Percentiles rank a stretch among this genome's conserved stretches.
Conservation (phyloP, 768 basidiomycete species). For the Tulasnella sp. region DNA sequence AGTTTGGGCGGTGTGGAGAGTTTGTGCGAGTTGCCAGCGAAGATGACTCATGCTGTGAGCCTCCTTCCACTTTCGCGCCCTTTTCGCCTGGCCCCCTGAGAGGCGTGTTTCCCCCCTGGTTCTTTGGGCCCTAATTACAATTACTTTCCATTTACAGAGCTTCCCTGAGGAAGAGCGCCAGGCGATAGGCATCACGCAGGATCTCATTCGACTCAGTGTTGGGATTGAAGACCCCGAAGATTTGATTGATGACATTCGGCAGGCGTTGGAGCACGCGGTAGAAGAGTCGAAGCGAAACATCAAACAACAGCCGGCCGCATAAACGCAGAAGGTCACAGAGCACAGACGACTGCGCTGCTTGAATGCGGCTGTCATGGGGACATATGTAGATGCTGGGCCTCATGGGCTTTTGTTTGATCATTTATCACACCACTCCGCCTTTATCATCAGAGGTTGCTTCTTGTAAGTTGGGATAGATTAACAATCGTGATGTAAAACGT, state of each 20-base stretch:
- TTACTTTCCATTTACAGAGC: conserved; percentile 25
- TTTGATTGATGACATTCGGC: conserved; percentile 57
- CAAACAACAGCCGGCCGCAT: too few species aligned
- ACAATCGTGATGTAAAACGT: too few species aligned
- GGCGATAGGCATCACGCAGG: conserved; percentile 63
- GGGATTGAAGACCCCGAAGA: conserved; percentile 86
- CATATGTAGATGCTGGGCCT: too few species aligned
- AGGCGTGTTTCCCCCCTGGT: not conserved
- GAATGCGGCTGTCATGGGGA: too few species aligned
- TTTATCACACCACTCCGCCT: too few species aligned
- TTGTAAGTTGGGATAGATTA: too few species aligned
- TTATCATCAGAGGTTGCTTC: too few species aligned
- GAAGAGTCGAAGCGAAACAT: not conserved
- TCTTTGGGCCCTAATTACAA: not conserved
- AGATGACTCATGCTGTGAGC: conserved; percentile 72
- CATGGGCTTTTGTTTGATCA: too few species aligned
- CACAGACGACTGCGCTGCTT: too few species aligned
- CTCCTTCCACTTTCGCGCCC: not conserved
- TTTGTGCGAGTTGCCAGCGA: conserved; percentile 73
- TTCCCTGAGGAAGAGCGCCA: conserved; percentile 54
- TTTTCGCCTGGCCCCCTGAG: not conserved
- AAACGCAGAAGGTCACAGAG: too few species aligned
- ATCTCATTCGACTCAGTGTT: conserved; percentile 69
- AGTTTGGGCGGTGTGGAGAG: conserved; percentile 87
- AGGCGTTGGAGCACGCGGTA: conserved; percentile 44